Evolutionary conservation across 768 basidiomycete genomes (phyloP), one percentile per base, ranked within the genome.

Genomic region (Cystofilobasidium macerans): DNA sequence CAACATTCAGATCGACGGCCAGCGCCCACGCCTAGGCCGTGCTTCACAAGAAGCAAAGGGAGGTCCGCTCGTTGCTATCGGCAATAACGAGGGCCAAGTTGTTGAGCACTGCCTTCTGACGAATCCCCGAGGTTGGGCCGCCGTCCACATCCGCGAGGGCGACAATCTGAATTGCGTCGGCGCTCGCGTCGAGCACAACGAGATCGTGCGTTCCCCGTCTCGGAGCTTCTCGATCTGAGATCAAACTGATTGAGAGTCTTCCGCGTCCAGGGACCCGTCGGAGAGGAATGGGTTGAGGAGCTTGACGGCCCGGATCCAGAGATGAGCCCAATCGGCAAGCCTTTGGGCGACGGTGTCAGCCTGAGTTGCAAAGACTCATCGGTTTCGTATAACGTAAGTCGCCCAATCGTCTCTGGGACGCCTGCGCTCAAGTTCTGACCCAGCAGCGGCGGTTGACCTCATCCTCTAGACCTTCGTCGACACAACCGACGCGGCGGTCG

Each of bases 331-430:
- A 53, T 73, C 0, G 76, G 76, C 35, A 63, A 76, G 62, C 79
- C 78, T 0, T 72, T 79, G 48, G 78, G 78, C 2, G 78, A 78
- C 60, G 79, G 78, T 11, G 56, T 80, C 35, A 74, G 73, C 43
- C 72, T 79, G 47, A 78, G 78, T 13, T 78, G 78, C 69, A 67
- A 70, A 47, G 74, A 78, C 68, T 74, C 73, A 18, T 33, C 73
- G 18, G 73, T 80, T n/a, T 70, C 70, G 16, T 62, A 76, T 56
- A 74, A 73, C 59, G 61, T 69, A 20, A 65, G 69, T 65, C 8
- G 1, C 11, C 66, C 2, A 40, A 8, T 40, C 9, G 9, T 40
- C 38, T 8, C 8, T 8, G 16, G 38, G 16, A 40, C 9, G n/a
- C n/a, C n/a, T n/a, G n/a, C n/a, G n/a, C n/a, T n/a, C n/a, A n/a